phyloP scores from a whole-genome alignment of 331 rosid species.

The Prunus yedoensis region DNA sequence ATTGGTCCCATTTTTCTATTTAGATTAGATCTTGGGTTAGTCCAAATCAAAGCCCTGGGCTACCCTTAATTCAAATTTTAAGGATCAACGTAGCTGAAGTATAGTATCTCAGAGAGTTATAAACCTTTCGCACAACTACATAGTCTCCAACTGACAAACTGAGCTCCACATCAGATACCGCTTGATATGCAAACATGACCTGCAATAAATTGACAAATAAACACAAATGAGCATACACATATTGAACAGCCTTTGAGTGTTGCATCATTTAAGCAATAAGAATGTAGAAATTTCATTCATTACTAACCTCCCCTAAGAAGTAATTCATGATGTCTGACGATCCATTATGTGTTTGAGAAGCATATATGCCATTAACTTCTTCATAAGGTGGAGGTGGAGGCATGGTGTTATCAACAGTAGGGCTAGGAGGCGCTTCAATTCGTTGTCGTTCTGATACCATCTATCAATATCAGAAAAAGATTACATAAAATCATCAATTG shows the following conservation, averaged over 20 bases:
- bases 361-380: constrained; percentile 77
- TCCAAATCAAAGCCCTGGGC: background rate
- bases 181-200: constrained; percentile 79
- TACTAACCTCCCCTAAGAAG: constrained; percentile 91
- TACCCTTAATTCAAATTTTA: background rate
- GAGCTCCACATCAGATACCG: constrained; percentile 85
- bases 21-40: background rate
- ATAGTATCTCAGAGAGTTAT: constrained; percentile 20
- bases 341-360: constrained; percentile 72
- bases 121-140: constrained; percentile 86
- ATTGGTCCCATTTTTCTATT: background rate
- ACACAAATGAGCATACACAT: constrained; percentile 11
- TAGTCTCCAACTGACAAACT: constrained; percentile 82
- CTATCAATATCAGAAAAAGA: constrained; percentile 41
- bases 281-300: background rate
- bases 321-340: constrained; percentile 65
- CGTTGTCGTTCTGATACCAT: constrained; percentile 87
- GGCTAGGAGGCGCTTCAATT: constrained; percentile 88
- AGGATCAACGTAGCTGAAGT: background rate
- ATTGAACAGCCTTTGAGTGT: background rate
- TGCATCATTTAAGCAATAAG: background rate
- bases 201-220: constrained; percentile 28
- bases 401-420: constrained; percentile 56
- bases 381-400: constrained; percentile 93
- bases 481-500: constrained; percentile 21